phyloP scores from a whole-genome alignment of 306 rosid species.

The Quercus berberidifolia region DNA sequence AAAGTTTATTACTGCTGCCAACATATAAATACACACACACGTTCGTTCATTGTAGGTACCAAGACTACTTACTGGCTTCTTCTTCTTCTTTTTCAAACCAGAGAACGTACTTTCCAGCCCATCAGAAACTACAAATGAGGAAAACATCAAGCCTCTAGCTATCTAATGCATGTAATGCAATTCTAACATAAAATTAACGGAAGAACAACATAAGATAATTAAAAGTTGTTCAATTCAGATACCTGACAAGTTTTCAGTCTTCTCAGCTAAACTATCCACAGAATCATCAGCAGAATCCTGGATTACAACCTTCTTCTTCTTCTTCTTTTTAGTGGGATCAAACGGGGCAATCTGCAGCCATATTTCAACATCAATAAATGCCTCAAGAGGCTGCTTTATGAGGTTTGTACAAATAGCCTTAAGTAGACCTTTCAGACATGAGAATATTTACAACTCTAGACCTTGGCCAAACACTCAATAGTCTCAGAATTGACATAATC shows the following conservation, averaged over 20 bases:
- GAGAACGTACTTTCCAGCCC: conserved; percentile 69
- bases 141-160: conserved; percentile 7
- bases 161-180: neutral
- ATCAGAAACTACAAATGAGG: conserved; percentile 68
- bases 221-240: neutral
- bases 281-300: conserved; percentile 62
- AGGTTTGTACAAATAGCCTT: neutral
- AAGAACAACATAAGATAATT: conserved; percentile 3
- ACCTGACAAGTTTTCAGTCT: conserved; percentile 83
- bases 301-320: conserved; percentile 66
- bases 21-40: neutral
- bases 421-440: neutral
- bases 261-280: conserved; percentile 74
- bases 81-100: conserved; percentile 94
- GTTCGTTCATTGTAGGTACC: neutral
- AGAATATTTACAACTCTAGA: neutral
- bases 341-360: conserved; percentile 66
- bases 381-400: neutral
- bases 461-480: neutral
- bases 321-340: conserved; percentile 96
- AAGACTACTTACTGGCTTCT: conserved; percentile 63
- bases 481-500: neutral
- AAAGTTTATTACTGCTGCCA: conserved; percentile 1
- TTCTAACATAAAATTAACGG: neutral
- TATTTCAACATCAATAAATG: neutral